Evolutionary conservation across 768 basidiomycete genomes (phyloP).

Genomic region (Serendipita vermifera): DNA sequence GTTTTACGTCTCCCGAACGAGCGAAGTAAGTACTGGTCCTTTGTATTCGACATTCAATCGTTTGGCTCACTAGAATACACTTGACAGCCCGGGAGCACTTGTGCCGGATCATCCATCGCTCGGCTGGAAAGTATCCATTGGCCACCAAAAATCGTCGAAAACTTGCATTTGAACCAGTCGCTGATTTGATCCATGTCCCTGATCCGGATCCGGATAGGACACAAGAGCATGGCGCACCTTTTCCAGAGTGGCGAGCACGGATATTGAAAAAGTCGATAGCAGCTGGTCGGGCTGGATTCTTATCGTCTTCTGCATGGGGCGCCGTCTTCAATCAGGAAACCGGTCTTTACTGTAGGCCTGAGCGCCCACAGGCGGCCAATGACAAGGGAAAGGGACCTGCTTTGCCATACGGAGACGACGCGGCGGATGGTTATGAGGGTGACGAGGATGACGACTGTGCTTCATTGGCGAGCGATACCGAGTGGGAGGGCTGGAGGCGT

Average conservation of each 20-base stretch:
- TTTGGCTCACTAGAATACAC: not conserved
- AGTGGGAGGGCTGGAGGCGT: slow-evolving; percentile 4
- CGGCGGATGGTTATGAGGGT: not conserved
- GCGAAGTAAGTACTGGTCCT: not conserved
- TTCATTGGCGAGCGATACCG: slow-evolving; percentile 3
- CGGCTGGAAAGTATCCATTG: slow-evolving; percentile 1
- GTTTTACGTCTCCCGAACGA: slow-evolving; percentile 8
- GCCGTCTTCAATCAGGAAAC: slow-evolving; percentile 2
- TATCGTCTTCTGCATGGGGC: not conserved
- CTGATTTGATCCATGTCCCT: not conserved
- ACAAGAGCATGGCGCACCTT: not conserved
- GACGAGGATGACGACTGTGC: slow-evolving; percentile 8
- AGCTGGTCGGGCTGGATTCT: not conserved
- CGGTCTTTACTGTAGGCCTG: not conserved
- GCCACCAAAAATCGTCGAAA: not conserved
- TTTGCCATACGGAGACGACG: not conserved
- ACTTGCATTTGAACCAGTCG: slow-evolving; percentile 2
- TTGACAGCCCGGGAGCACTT: slow-evolving; percentile 1
- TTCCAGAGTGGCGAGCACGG: slow-evolving; percentile 5
- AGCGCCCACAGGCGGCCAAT: not conserved
- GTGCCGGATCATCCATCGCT: slow-evolving; percentile 8
- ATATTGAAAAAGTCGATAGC: slow-evolving; percentile 4
- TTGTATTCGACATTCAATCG: not conserved
- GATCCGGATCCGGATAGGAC: slow-evolving; percentile 2
- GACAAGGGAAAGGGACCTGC: not conserved